These are phyloP conservation scores for Primulina tabacum DNA, from an alignment of 257 asterid genomes.

Conservation along the genomic window DNA sequence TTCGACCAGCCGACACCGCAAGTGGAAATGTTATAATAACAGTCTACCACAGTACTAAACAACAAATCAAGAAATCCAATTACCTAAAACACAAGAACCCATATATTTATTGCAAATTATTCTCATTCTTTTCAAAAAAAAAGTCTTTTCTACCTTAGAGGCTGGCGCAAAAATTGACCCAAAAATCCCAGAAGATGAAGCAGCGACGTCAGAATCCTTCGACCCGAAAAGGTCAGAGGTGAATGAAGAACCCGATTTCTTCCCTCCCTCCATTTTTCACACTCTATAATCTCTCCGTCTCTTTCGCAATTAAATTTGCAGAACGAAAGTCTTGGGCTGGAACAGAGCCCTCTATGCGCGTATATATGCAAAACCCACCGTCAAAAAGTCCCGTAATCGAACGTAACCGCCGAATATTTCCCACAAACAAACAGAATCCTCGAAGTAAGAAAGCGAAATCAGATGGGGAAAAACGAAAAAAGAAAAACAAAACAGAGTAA, in stretches of 20 bases:
- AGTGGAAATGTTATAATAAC: too few species aligned
- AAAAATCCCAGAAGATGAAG: constrained; percentile 45
- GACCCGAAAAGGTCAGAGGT: constrained; percentile 62
- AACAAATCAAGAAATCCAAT: background rate
- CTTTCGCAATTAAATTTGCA: background rate
- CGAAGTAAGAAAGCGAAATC: constrained; percentile 13
- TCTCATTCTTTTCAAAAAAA: too few species aligned
- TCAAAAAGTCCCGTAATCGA: constrained; percentile 17
- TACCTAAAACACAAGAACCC: background rate
- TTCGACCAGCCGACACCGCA: background rate
- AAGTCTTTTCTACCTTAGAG: constrained; percentile 4
- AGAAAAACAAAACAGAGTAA: background rate
- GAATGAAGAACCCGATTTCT: constrained; percentile 47
- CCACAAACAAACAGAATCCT: constrained; percentile 12
- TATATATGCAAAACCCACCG: constrained; percentile 40
- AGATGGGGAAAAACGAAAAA: background rate
- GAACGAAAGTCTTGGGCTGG: constrained; percentile 16
- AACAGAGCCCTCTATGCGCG: constrained; percentile 7
- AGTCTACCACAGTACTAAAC: background rate
- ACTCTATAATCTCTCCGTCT: constrained; percentile 8
- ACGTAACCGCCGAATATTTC: constrained; percentile 25
- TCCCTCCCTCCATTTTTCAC: constrained; percentile 45
- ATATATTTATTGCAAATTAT: background rate
- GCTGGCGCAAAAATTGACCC: constrained; percentile 55
- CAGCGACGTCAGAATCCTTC: constrained; percentile 34